Percentiles rank a stretch among this genome's conserved stretches.
These are phyloP conservation scores for Cyclanthera cordifolia DNA, from an alignment of 306 rosid genomes.

Conservation along the genomic window DNA sequence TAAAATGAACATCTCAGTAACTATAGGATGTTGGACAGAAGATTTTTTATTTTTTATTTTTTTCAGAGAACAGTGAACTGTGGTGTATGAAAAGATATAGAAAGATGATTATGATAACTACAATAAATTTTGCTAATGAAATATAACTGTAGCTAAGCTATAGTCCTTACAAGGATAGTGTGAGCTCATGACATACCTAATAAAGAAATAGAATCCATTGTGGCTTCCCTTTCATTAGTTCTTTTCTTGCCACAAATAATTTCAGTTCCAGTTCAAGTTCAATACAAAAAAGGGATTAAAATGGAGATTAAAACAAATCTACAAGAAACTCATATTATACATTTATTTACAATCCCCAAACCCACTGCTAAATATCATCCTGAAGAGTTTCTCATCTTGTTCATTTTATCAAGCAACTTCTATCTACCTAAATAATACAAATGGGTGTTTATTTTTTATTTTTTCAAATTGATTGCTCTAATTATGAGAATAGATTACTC, in stretches of 20 bases:
- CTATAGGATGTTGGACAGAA: too few species aligned
- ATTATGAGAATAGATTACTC: slow-evolving; percentile 16
- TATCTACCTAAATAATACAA: not conserved
- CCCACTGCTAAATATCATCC: not conserved
- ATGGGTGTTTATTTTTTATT: not conserved
- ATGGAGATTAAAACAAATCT: not conserved
- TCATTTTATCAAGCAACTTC: not conserved
- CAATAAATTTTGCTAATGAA: too few species aligned
- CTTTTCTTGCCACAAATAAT: not conserved
- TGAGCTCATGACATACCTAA: too few species aligned
- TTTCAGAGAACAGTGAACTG: too few species aligned
- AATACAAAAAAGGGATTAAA: not conserved
- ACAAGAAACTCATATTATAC: not conserved
- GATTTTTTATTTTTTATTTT: too few species aligned
- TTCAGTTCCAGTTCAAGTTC: not conserved
- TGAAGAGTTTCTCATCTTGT: not conserved
- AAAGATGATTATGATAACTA: too few species aligned
- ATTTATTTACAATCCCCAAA: slow-evolving; percentile 6
- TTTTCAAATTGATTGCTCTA: not conserved
- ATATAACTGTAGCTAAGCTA: too few species aligned
- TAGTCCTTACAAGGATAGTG: too few species aligned
- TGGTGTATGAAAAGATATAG: too few species aligned
- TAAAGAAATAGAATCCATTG: too few species aligned
- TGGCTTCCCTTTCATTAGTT: too few species aligned
- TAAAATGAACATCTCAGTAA: too few species aligned